Percentiles rank a stretch among this genome's conserved stretches.
phyloP scores from a whole-genome alignment of 768 basidiomycete species.

The Suillus brevipes region DNA sequence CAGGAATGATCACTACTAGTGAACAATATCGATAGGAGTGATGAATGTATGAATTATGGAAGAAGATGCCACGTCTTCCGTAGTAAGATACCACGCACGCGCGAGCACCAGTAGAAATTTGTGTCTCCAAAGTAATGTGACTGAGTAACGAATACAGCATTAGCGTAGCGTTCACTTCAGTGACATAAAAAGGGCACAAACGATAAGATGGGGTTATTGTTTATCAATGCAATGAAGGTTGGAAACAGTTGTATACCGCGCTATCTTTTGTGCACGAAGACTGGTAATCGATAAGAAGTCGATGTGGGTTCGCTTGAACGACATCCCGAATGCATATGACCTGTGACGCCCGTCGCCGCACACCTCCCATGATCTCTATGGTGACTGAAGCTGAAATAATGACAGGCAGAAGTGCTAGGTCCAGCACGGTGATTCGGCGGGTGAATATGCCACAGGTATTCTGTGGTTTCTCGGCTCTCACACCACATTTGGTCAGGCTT shows the following conservation, averaged over 20 bases:
- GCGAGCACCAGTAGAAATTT: no score
- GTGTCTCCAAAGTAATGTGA: neutral
- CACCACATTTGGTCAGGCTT: neutral
- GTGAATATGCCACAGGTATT: neutral
- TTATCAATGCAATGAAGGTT: neutral
- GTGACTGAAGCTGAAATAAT: neutral
- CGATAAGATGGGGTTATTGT: neutral
- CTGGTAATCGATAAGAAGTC: neutral
- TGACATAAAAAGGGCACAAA: neutral
- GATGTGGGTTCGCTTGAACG: neutral
- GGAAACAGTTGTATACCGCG: neutral
- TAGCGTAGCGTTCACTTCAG: neutral
- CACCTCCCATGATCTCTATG: neutral
- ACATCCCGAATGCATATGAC: neutral
- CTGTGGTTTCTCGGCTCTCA: neutral
- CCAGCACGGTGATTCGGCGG: neutral
- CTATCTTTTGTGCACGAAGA: neutral
- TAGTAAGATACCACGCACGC: neutral
- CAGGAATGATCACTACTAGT: neutral
- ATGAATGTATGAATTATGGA: neutral
- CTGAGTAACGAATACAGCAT: neutral
- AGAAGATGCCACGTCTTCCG: neutral
- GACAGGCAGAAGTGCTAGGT: neutral
- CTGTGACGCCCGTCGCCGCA: neutral
- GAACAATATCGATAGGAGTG: neutral